phyloP scores from a whole-genome alignment of 2,329 filamentous ascomycete genomes.

The Botrytis deweyae region DNA sequence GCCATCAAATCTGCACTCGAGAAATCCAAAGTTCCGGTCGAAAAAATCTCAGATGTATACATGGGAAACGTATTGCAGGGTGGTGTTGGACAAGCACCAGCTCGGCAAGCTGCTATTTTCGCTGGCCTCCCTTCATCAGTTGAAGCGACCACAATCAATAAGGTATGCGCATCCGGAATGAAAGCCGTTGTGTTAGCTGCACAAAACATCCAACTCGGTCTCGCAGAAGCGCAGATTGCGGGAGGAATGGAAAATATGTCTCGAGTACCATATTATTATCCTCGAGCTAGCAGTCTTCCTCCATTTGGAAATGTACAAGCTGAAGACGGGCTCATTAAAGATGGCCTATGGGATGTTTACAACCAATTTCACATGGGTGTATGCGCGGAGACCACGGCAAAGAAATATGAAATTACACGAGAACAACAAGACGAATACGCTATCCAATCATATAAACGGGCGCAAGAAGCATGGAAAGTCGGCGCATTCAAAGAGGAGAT shows the following conservation, averaged over 20 bases:
- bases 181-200: constrained; percentile 90
- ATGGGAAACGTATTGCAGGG: constrained; percentile 95
- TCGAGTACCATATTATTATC: constrained; percentile 85
- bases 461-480: constrained; percentile 83
- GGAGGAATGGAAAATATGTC: constrained; percentile 99
- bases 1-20: constrained; percentile 89
- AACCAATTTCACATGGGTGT: constrained; percentile 98
- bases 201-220: constrained; percentile 89
- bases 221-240: constrained; percentile 84
- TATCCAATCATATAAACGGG: constrained; percentile 82
- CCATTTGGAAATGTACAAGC: constrained; percentile 84
- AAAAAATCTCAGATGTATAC: constrained; percentile 87
- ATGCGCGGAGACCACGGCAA: constrained; percentile 91
- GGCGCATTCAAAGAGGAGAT: constrained; percentile 88
- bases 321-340: constrained; percentile 90
- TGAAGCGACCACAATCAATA: constrained; percentile 93
- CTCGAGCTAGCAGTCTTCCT: constrained; percentile 76
- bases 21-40: constrained; percentile 78
- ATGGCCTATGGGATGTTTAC: constrained; percentile 94
- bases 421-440: constrained; percentile 91
- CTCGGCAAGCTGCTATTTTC: constrained; percentile 85
- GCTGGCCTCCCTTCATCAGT: constrained; percentile 78
- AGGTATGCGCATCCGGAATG: constrained; percentile 93
- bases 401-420: constrained; percentile 76
- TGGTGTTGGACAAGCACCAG: constrained; percentile 82